phyloP scores from a whole-genome alignment of 345 rosid genomes.

The Hibiscus syriacus region DNA sequence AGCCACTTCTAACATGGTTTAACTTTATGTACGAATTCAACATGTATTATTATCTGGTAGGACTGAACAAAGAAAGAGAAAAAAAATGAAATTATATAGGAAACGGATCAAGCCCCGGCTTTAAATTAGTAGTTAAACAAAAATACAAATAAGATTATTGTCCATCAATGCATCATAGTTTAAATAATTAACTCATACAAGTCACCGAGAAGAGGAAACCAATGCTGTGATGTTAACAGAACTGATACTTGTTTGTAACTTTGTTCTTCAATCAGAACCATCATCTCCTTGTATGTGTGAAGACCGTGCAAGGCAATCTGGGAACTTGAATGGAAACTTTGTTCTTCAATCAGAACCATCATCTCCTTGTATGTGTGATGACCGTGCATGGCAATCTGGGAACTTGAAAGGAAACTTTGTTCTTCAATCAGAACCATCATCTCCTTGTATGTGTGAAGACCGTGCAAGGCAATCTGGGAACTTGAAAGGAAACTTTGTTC shows the following conservation, averaged over 20 bases:
- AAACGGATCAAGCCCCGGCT: too few species aligned
- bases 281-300: background rate
- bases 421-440: background rate
- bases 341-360: too few species aligned
- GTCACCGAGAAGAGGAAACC: background rate
- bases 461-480: background rate
- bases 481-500: slow-evolving; percentile 34
- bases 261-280: background rate
- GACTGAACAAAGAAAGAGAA: too few species aligned
- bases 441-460: background rate
- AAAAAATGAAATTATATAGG: too few species aligned
- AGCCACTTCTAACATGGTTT: too few species aligned
- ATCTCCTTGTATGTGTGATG: too few species aligned
- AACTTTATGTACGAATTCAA: too few species aligned
- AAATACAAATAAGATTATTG: background rate
- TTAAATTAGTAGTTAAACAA: background rate
- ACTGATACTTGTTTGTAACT: background rate
- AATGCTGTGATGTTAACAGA: too few species aligned
- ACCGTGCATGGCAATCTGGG: background rate
- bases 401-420: background rate
- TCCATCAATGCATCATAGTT: background rate
- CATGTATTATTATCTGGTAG: too few species aligned
- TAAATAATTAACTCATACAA: background rate
- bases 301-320: background rate
- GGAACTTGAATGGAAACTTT: slow-evolving; percentile 28